Evolutionary conservation across 75 land plant genomes (phyloP).

Genomic region (Sequoiadendron giganteum): DNA sequence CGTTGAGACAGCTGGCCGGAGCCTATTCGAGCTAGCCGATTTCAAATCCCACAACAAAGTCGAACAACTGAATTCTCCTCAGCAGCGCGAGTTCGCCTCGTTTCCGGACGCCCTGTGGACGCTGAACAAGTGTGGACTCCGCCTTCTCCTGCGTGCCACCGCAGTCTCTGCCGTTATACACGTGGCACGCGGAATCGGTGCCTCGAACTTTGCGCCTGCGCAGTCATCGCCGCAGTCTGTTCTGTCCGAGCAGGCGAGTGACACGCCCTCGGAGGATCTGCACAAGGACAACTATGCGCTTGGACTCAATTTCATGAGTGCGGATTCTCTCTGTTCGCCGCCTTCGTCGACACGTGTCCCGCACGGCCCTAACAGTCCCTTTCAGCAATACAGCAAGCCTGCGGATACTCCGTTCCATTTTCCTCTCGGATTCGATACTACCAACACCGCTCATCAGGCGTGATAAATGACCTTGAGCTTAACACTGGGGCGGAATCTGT

Average conservation of each 20-base stretch:
- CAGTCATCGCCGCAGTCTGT: neutral
- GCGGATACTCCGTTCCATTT: neutral
- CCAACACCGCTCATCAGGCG: too few relatives aligned
- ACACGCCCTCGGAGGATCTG: neutral
- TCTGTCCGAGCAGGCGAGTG: neutral
- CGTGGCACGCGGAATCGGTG: conserved; percentile 1
- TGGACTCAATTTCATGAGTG: neutral
- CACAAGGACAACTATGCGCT: neutral
- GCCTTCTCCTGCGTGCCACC: conserved; percentile 23
- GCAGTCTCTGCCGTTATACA: conserved; percentile 12
- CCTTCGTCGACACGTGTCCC: neutral
- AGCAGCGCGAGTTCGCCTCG: neutral
- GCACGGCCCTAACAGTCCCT: neutral
- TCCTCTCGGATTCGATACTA: neutral
- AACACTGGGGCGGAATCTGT: too few relatives aligned
- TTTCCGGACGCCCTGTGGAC: conserved; percentile 18
- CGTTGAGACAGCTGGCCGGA: conserved; percentile 32
- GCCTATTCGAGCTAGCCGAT: neutral
- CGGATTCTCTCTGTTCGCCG: neutral
- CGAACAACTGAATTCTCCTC: too few relatives aligned
- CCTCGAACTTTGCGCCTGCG: neutral
- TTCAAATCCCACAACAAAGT: neutral
- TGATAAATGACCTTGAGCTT: too few relatives aligned
- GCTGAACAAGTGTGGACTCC: conserved; percentile 27
- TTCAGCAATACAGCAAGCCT: neutral